Percentiles rank a stretch among this genome's conserved stretches.
Conservation (phyloP, 2,329 filamentous ascomycete species). For the Fonsecaea pedrosoi region DNA sequence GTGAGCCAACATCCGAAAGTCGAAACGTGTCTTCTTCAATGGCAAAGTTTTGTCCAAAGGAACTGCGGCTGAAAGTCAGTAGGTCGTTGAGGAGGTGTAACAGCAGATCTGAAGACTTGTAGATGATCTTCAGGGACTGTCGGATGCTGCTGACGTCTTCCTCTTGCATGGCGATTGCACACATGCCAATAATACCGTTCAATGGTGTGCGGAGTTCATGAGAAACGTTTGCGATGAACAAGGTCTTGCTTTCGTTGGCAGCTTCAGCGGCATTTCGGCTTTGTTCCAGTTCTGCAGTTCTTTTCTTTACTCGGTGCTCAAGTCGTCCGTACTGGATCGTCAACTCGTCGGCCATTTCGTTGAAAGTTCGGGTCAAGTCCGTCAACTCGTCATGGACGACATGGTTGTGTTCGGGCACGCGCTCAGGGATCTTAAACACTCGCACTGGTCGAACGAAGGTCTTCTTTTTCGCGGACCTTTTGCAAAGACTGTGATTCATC, state of each 20-base stretch:
- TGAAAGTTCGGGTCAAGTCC: constrained; percentile 84
- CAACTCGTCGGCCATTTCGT: constrained; percentile 89
- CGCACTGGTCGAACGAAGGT: constrained; percentile 32
- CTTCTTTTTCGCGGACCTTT: constrained; percentile 12
- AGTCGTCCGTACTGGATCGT: constrained; percentile 81
- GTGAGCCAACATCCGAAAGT: constrained; percentile 78
- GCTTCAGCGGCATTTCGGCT: constrained; percentile 90
- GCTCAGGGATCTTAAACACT: constrained; percentile 79
- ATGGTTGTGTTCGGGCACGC: constrained; percentile 76
- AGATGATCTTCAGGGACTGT: constrained; percentile 82
- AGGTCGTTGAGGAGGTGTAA: constrained; percentile 86
- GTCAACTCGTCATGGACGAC: constrained; percentile 81
- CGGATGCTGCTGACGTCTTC: constrained; percentile 78
- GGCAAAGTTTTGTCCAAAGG: constrained; percentile 81
- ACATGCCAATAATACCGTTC: constrained; percentile 95
- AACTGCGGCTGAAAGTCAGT: constrained; percentile 90
- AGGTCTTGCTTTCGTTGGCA: constrained; percentile 92
- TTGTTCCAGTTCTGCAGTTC: constrained; percentile 81
- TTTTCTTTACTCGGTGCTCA: constrained; percentile 80
- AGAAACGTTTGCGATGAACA: constrained; percentile 93
- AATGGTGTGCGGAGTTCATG: constrained; percentile 89
- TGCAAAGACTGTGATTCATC: constrained; percentile 5
- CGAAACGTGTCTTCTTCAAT: constrained; percentile 85
- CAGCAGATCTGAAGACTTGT: constrained; percentile 82
- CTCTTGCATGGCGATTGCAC: constrained; percentile 88